Conservation (phyloP, 352 stramenopile species). For the Pythium brachiatum region DNA sequence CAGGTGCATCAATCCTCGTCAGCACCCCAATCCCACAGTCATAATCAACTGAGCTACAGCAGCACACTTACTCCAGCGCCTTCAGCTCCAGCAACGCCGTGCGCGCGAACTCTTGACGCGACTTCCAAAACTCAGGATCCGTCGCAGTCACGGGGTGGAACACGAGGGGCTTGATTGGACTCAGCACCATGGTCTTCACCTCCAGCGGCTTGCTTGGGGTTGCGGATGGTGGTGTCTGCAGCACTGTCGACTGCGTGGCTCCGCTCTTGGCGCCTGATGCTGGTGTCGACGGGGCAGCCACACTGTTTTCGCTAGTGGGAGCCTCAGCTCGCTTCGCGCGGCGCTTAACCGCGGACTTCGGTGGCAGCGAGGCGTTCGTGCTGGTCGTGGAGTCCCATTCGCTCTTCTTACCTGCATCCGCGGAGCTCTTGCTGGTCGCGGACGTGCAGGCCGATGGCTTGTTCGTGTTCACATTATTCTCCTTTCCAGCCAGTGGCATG, state of each 20-base stretch:
- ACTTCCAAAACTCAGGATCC: constrained; percentile 39
- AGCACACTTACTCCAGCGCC: constrained; percentile 39
- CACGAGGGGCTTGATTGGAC: constrained; percentile 12
- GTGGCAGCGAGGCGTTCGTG: neutral
- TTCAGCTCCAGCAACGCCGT: constrained; percentile 36
- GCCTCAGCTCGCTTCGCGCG: constrained; percentile 11
- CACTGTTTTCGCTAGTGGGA: too few relatives aligned
- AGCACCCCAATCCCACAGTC: neutral
- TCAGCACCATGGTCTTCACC: constrained; percentile 7
- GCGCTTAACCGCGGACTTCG: constrained; percentile 12
- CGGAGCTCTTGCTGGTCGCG: neutral
- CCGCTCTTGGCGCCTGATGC: neutral
- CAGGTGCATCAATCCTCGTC: too few relatives aligned
- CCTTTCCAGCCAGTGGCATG: constrained; percentile 13
- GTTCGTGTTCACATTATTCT: constrained; percentile 15
- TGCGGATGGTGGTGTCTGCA: neutral
- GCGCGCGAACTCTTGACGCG: constrained; percentile 31
- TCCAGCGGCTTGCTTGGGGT: neutral
- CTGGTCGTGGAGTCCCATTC: constrained; percentile 8
- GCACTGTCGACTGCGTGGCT: neutral
- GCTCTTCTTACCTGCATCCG: constrained; percentile 12
- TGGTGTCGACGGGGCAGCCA: constrained; percentile 5
- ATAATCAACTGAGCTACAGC: too few relatives aligned
- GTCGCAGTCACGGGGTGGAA: constrained; percentile 23
- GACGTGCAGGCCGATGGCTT: neutral